Evolutionary conservation across 176 grass and related monocot genomes (phyloP), one percentile per base, ranked within the genome.

Genomic region (Areca catechu): DNA sequence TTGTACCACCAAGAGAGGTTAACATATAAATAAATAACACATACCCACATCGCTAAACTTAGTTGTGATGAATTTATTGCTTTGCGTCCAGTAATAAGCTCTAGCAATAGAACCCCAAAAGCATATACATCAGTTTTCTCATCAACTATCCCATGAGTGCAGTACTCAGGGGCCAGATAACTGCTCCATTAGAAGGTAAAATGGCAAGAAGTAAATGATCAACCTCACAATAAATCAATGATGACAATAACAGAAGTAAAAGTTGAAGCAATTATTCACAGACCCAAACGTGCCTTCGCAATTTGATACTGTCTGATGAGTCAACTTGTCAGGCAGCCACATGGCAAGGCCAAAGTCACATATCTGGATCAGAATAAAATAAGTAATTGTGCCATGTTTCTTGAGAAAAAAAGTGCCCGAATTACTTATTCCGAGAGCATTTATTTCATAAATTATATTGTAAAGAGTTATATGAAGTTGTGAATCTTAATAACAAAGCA

Each of bases 241-340:
- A 66, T 22, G 15, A 27, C 16, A 4, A 66, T 1, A 25, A 66
- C 19, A 4, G 10, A 53, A 27, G 63, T 9, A 9, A 22, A 18
- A 24, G 10, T 15, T 2, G 18, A 53, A 27, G 22, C n/a, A 51
- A 23, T 51, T 43, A 24, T 4, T 48, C 30, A 71, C 51, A 15
- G 50, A 90, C 82, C 86, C 92, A 71, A 90, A 90, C 10, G 86
- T 88, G 25, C 91, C 86, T 69, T 90, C 86, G 64, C 90, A 87
- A 47, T 24, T 62, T 16, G 80, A 74, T 48, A 82, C 71, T 68
- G 85, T 79, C 22, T 84, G 78, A 24, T 96, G 80, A 50, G 80
- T 85, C 61, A 86, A 16, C 60, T 72, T 76, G 15, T 71, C 77
- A 16, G 92, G 92, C 48, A 96, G 65, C 86, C 92, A 88, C 57